These are phyloP conservation scores for Funneliformis geosporum DNA, from an alignment of 192 early-diverging fungal genomes.

Conservation along the genomic window DNA sequence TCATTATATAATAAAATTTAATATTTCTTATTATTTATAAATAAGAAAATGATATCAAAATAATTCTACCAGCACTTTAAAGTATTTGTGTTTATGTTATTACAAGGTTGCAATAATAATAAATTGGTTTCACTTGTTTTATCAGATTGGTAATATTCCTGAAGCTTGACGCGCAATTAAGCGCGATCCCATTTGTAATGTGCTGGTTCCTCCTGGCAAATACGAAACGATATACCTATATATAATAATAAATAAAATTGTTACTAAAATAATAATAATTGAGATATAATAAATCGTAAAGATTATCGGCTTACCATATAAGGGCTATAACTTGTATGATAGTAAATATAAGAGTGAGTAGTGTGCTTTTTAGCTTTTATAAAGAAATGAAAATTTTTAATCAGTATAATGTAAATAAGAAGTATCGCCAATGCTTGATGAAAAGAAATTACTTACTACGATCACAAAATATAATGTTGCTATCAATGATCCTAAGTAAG, in stretches of 20 bases:
- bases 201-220: slow-evolving; percentile 20
- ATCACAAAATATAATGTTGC: slow-evolving; percentile 85
- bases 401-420: neutral
- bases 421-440: neutral
- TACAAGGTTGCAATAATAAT: too few relatives aligned
- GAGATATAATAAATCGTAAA: neutral
- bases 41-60: too few relatives aligned
- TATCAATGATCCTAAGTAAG: slow-evolving; percentile 81
- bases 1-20: too few relatives aligned
- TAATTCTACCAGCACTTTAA: too few relatives aligned
- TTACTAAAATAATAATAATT: neutral
- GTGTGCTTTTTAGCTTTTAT: neutral
- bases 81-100: too few relatives aligned
- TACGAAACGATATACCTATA: slow-evolving; percentile 30
- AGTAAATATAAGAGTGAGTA: slow-evolving; percentile 22
- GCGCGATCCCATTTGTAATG: slow-evolving; percentile 14
- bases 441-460: slow-evolving; percentile 56
- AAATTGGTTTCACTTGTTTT: neutral
- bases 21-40: too few relatives aligned
- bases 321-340: slow-evolving; percentile 28
- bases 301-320: slow-evolving; percentile 23
- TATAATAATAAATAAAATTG: neutral
- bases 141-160: slow-evolving; percentile 1
- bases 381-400: neutral
- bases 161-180: slow-evolving; percentile 26